phyloP scores from a whole-genome alignment of 2,329 filamentous ascomycete genomes.

The Penicillium sp. region DNA sequence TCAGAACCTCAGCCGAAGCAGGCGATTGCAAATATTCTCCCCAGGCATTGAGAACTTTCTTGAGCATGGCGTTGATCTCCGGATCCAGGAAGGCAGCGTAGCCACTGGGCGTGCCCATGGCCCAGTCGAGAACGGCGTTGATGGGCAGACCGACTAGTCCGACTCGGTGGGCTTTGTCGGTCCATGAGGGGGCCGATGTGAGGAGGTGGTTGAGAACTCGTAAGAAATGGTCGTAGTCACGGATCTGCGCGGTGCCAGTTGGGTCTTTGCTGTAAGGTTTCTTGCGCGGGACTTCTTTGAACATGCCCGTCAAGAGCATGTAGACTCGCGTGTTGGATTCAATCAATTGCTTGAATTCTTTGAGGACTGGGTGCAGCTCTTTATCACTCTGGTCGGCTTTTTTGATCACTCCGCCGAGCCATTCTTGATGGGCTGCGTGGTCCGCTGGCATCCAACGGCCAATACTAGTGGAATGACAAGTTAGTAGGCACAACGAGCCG shows the following conservation, averaged over 20 bases:
- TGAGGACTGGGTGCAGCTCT: constrained; percentile 60
- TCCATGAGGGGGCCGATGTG: constrained; percentile 34
- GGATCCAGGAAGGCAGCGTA: constrained; percentile 57
- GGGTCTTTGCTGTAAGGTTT: constrained; percentile 63
- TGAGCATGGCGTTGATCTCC: constrained; percentile 55
- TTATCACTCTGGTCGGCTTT: constrained; percentile 55
- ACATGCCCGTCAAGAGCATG: constrained; percentile 70
- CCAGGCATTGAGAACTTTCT: constrained; percentile 57
- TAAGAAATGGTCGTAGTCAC: constrained; percentile 68
- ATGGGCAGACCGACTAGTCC: constrained; percentile 59
- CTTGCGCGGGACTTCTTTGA: constrained; percentile 64
- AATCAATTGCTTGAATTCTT: constrained; percentile 67
- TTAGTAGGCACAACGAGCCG: neutral
- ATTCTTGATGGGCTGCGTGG: constrained; percentile 63
- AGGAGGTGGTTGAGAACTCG: constrained; percentile 61
- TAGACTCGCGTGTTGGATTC: constrained; percentile 64
- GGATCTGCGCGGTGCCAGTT: constrained; percentile 62
- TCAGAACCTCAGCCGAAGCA: constrained; percentile 55
- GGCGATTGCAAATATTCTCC: constrained; percentile 55
- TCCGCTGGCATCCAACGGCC: constrained; percentile 67
- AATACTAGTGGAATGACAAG: constrained; percentile 36
- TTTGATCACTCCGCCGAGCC: constrained; percentile 59
- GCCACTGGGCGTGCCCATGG: constrained; percentile 58
- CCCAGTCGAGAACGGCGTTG: constrained; percentile 60
- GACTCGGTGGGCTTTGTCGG: constrained; percentile 31